phyloP scores from a whole-genome alignment of 2,329 filamentous ascomycete genomes.

The Trichoderma sp. region DNA sequence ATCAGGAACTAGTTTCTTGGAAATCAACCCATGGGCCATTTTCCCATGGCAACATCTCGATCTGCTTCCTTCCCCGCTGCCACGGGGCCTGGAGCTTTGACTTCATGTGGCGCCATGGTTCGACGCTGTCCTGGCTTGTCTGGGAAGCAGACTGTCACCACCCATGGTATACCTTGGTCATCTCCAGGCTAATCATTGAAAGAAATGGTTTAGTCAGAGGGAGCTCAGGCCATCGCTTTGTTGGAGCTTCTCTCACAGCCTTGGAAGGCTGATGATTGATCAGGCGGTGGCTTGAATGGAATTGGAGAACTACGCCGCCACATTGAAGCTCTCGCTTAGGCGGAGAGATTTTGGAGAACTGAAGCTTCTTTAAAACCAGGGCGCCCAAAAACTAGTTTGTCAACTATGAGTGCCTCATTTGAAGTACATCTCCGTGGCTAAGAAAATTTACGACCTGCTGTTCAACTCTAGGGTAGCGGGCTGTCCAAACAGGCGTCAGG shows the following conservation, averaged over 20 bases:
- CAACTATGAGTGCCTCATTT: not conserved
- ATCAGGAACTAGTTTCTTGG: conserved; percentile 23
- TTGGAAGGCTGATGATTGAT: not conserved
- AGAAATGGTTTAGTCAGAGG: conserved; percentile 6
- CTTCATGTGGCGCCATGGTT: conserved; percentile 22
- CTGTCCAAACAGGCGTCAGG: not conserved
- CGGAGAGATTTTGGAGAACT: conserved; percentile 2
- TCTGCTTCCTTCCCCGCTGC: conserved; percentile 16
- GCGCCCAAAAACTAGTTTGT: not conserved
- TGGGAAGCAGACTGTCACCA: conserved; percentile 15
- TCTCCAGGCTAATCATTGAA: not conserved
- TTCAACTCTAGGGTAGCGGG: conserved; percentile 13
- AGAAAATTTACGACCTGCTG: not conserved
- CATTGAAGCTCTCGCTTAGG: not conserved
- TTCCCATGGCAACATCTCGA: not conserved
- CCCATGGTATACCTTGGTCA: not conserved
- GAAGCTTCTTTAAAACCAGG: not conserved
- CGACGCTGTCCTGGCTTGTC: not conserved
- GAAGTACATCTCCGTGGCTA: not conserved
- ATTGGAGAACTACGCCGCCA: not conserved
- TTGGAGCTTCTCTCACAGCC: conserved; percentile 12
- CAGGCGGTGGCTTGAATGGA: not conserved
- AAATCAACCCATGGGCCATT: not conserved
- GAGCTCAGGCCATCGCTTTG: conserved; percentile 17
- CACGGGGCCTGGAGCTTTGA: conserved; percentile 1